Conservation (phyloP, 768 basidiomycete genomes). For the Piloderma croceum region DNA sequence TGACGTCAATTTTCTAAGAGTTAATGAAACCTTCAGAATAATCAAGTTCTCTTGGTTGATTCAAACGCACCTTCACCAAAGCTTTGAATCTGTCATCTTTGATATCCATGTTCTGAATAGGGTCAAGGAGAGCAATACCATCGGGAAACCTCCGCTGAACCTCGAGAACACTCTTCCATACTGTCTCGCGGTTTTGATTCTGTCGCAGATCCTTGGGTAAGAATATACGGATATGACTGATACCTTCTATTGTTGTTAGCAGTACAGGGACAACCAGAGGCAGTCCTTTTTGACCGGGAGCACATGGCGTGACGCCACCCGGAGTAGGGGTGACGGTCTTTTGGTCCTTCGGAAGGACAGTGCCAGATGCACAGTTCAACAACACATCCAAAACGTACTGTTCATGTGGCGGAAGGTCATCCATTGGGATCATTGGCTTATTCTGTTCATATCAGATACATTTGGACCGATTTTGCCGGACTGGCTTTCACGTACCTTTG, state of each 20-base stretch:
- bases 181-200: constrained; percentile 68
- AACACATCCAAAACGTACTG: constrained; percentile 93
- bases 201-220: constrained; percentile 87
- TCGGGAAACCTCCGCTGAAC: constrained; percentile 88
- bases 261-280: constrained; percentile 87
- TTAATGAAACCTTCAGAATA: constrained; percentile 1
- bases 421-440: constrained; percentile 58
- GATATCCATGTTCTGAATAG: constrained; percentile 91
- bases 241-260: constrained; percentile 77
- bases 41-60: not conserved
- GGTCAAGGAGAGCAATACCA: constrained; percentile 83
- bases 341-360: constrained; percentile 54
- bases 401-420: constrained; percentile 75
- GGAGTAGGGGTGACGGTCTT: constrained; percentile 52
- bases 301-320: constrained; percentile 71
- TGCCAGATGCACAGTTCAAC: constrained; percentile 67
- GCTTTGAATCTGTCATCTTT: constrained; percentile 90
- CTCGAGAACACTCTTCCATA: constrained; percentile 87
- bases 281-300: constrained; percentile 63
- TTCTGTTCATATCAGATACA: constrained; percentile 35
- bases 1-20: constrained; percentile 78
- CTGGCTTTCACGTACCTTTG: constrained; percentile 50
- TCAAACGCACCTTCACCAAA: constrained; percentile 62
- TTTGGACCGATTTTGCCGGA: not conserved
- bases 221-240: constrained; percentile 82